Percentiles rank a stretch among this genome's conserved stretches.
Evolutionary conservation across 176 grass and related monocot genomes (phyloP).

Genomic region (Oryza meridionalis): DNA sequence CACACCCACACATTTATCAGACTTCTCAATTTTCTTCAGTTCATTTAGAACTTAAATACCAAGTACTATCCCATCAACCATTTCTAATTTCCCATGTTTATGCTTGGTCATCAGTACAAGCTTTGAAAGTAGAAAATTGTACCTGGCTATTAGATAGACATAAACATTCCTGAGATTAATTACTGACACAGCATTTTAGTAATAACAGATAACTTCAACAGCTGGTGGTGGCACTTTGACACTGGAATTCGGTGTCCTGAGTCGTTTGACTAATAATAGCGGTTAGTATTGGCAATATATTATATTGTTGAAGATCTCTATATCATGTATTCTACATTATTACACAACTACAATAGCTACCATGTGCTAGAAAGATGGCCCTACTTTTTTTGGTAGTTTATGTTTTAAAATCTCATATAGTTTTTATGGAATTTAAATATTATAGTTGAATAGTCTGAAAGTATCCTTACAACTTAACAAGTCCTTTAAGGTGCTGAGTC

Average conservation of each 20-base stretch:
- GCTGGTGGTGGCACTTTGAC: conserved; percentile 96
- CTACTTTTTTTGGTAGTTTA: conserved; percentile 13
- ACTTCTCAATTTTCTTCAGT: background rate
- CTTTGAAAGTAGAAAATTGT: conserved; percentile 36
- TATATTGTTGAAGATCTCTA: background rate
- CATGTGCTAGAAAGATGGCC: background rate
- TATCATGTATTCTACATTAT: conserved; percentile 13
- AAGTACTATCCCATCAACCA: background rate
- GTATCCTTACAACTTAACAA: background rate
- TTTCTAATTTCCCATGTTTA: background rate
- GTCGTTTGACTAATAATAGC: conserved; percentile 86
- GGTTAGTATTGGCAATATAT: conserved; percentile 48
- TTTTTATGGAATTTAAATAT: background rate
- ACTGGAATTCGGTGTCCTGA: conserved; percentile 88
- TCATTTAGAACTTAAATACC: background rate
- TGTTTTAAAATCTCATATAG: background rate
- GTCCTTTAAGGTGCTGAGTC: background rate
- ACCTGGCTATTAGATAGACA: conserved; percentile 21
- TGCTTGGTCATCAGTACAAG: conserved; percentile 7
- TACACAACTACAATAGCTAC: background rate
- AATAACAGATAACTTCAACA: conserved; percentile 92
- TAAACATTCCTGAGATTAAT: conserved; percentile 5
- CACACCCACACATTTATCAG: background rate
- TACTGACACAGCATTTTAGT: conserved; percentile 40
- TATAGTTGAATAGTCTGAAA: too few relatives aligned